Evolutionary conservation across 495 filamentous ascomycete species (phyloP), one percentile per base, ranked within the genome.

Genomic region (Penicillium bialowiezense): DNA sequence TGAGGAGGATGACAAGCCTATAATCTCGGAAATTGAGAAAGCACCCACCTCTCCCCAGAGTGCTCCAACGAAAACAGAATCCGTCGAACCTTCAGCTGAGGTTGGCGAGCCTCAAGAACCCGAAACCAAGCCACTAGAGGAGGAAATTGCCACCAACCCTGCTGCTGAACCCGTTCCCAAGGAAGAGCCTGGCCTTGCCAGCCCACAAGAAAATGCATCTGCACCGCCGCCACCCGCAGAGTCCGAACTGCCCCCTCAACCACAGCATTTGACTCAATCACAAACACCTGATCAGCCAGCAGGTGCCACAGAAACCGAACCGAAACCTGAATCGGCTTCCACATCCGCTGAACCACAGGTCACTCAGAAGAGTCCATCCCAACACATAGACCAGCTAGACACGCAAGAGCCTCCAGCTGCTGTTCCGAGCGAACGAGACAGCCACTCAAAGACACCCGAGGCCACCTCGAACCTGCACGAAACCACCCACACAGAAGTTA

Each of bases 221-320:
- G 38, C 28, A n/a, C 20, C 28, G 15, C 17, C 32, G 17, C 19
- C 44, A 15, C 50, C 54, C 33, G 45, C 35, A 19, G 14, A 41
- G 7, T 36, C 41, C 3, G 56, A 47, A 23, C 42, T 52, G 15
- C 23, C 35, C 4, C 20, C 36, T 13, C 48, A 62, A 35, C 35
- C 48, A 41, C 44, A 52, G 13, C n/a, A 35, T 23, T 7, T 44
- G 18, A 10, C 18, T 12, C 34, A 56, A 32, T 3, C 15, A 26
- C 44, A 50, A 5, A 35, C 32, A 13, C 12, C 23, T 14, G 24
- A 23, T 13, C 33, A 49, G 17, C 7, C 49, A 38, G 21, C 34
- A 31, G 38, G 13, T 12, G 36, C 19, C 10, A 14, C 29, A 20
- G 33, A 50, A 23, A 4, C 26, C 1, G 36, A 39, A 12, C 26